A percentile compares a stretch with the other conserved stretches of the same genome.
Conservation (phyloP, 2,329 filamentous ascomycete genomes). For the Verticillium longisporum region DNA sequence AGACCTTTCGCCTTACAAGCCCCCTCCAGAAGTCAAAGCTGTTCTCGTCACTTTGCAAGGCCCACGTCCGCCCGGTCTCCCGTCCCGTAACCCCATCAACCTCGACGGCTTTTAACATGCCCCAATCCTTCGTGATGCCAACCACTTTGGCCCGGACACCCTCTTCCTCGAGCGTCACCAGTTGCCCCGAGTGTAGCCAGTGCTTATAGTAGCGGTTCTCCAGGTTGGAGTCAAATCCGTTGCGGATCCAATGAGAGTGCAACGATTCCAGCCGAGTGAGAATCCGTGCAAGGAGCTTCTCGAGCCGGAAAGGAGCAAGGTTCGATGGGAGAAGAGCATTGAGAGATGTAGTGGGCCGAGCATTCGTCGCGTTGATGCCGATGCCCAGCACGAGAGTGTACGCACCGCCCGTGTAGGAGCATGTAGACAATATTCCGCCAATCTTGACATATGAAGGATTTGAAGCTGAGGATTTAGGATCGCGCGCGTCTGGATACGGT, state of each 20-base stretch:
- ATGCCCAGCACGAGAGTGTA: constrained; percentile 85
- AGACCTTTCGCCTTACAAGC: constrained; percentile 73
- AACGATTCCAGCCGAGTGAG: constrained; percentile 71
- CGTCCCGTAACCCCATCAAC: constrained; percentile 64
- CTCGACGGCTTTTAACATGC: constrained; percentile 79
- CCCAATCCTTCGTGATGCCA: constrained; percentile 90
- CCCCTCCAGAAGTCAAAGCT: constrained; percentile 98
- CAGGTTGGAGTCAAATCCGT: constrained; percentile 67
- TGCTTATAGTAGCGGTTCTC: constrained; percentile 71
- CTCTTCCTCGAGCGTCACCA: constrained; percentile 66
- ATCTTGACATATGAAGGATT: constrained; percentile 71
- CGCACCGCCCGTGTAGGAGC: constrained; percentile 65
- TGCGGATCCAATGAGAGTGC: constrained; percentile 66
- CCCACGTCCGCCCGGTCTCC: constrained; percentile 70
- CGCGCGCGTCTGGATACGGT: constrained; percentile 50
- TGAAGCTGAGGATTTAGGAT: constrained; percentile 45
- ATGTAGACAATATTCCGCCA: constrained; percentile 87
- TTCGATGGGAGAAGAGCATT: constrained; percentile 58
- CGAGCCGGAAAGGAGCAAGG: constrained; percentile 56
- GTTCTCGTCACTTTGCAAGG: constrained; percentile 92
- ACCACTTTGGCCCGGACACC: constrained; percentile 69
- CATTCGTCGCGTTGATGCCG: constrained; percentile 80
- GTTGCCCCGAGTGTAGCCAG: constrained; percentile 78
- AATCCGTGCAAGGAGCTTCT: constrained; percentile 76
- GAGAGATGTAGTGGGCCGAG: constrained; percentile 79